Conservation (phyloP, 169 alveolate species). For the Amoebophrya sp. region DNA sequence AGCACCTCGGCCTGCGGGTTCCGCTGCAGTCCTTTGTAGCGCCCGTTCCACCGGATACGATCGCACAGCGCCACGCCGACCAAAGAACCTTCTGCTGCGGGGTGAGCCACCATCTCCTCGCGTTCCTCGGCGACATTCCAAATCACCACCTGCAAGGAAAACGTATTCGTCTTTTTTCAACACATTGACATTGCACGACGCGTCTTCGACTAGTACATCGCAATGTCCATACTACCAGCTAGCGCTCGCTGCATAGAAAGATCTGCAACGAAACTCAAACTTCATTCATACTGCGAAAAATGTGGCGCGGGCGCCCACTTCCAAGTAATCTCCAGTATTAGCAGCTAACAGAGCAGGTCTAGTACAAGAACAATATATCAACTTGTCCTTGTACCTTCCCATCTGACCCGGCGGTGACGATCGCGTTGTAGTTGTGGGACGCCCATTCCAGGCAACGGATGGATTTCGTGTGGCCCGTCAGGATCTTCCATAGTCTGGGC, state of each 20-base stretch:
- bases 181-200: too few relatives aligned
- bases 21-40: neutral
- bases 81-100: neutral
- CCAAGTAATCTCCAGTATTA: too few relatives aligned
- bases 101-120: neutral
- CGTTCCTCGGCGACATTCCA: neutral
- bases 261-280: too few relatives aligned
- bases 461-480: neutral
- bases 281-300: too few relatives aligned
- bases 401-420: neutral
- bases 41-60: neutral
- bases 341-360: too few relatives aligned
- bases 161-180: too few relatives aligned
- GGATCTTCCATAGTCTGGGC: neutral
- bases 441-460: conserved; percentile 9
- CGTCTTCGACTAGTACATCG: too few relatives aligned
- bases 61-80: neutral
- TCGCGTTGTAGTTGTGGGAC: neutral
- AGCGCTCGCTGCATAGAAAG: too few relatives aligned
- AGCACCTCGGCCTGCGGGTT: neutral
- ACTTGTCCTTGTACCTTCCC: neutral
- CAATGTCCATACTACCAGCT: too few relatives aligned
- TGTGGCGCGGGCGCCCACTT: too few relatives aligned
- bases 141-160: neutral
- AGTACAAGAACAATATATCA: too few relatives aligned